Evolutionary conservation across 768 basidiomycete genomes (phyloP).

Genomic region (Collybia mongolica): DNA sequence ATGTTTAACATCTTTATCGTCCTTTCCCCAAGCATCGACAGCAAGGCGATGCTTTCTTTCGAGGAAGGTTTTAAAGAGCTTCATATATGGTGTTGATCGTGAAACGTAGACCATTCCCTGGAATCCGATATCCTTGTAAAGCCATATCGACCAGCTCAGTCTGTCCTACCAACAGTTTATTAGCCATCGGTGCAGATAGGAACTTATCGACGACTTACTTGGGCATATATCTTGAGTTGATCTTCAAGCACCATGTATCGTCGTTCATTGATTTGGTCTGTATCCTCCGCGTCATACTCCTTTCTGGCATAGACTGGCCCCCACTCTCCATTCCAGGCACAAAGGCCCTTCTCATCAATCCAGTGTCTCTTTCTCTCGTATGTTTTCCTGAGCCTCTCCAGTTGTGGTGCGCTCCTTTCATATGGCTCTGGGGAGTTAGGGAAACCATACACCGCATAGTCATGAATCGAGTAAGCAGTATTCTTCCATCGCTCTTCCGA

Average conservation of each 20-base stretch:
- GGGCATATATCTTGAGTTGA: constrained; percentile 70
- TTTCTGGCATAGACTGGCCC: constrained; percentile 77
- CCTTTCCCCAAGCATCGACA: constrained; percentile 77
- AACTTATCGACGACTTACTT: constrained; percentile 31
- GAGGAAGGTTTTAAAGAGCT: constrained; percentile 64
- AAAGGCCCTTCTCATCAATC: constrained; percentile 66
- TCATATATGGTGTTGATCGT: constrained; percentile 70
- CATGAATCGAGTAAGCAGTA: constrained; percentile 77
- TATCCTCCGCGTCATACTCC: constrained; percentile 55
- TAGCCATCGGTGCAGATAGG: constrained; percentile 72
- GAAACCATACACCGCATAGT: constrained; percentile 76
- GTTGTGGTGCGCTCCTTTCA: constrained; percentile 50
- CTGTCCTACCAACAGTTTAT: constrained; percentile 59
- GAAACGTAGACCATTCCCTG: constrained; percentile 81
- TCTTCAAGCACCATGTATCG: constrained; percentile 69
- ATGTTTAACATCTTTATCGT: constrained; percentile 51
- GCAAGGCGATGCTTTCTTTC: constrained; percentile 78
- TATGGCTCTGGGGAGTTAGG: constrained; percentile 58
- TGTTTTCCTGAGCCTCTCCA: constrained; percentile 32
- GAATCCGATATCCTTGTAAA: constrained; percentile 89
- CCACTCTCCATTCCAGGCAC: constrained; percentile 83
- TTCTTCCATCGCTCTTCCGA: constrained; percentile 63
- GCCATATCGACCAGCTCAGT: constrained; percentile 82
- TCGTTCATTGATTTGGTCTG: constrained; percentile 62
- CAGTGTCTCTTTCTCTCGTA: constrained; percentile 76